These are phyloP conservation scores for Musa acuminata DNA, from an alignment of 176 grass and related monocot species.

Conservation along the genomic window DNA sequence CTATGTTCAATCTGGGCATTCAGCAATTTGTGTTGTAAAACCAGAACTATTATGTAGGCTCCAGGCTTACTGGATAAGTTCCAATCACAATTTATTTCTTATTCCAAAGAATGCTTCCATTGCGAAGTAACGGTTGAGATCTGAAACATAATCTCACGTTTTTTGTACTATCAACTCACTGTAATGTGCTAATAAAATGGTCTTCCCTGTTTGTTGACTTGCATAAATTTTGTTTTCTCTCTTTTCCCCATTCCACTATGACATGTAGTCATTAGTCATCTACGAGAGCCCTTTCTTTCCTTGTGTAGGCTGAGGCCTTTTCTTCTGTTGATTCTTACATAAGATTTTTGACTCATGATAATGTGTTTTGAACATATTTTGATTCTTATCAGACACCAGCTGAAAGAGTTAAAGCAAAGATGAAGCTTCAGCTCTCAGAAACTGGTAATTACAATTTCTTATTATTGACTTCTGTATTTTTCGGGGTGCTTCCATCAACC, in stretches of 20 bases:
- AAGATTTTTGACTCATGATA: neutral
- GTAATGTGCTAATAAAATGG: too few species aligned
- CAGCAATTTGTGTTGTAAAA: neutral
- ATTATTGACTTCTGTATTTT: too few species aligned
- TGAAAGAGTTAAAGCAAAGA: conserved; percentile 92
- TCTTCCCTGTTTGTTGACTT: too few species aligned
- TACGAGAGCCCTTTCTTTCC: neutral
- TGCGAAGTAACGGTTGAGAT: neutral
- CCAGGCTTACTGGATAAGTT: neutral
- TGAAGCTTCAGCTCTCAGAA: conserved; percentile 90
- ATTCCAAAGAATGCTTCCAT: neutral
- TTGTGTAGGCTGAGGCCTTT: neutral
- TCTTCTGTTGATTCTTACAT: neutral
- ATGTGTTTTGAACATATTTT: neutral
- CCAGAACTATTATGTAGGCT: neutral
- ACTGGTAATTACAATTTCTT: conserved; percentile 34
- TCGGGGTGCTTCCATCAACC: too few species aligned
- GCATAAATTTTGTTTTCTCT: too few species aligned
- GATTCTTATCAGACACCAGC: conserved; percentile 58
- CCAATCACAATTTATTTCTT: neutral
- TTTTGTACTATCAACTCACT: too few species aligned
- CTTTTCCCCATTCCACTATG: too few species aligned
- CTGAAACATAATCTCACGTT: too few species aligned
- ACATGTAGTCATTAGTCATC: neutral
- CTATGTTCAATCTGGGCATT: too few species aligned